Evolutionary conservation across 495 filamentous ascomycete species (phyloP).

Genomic region (Astrocystis sublimbata): DNA sequence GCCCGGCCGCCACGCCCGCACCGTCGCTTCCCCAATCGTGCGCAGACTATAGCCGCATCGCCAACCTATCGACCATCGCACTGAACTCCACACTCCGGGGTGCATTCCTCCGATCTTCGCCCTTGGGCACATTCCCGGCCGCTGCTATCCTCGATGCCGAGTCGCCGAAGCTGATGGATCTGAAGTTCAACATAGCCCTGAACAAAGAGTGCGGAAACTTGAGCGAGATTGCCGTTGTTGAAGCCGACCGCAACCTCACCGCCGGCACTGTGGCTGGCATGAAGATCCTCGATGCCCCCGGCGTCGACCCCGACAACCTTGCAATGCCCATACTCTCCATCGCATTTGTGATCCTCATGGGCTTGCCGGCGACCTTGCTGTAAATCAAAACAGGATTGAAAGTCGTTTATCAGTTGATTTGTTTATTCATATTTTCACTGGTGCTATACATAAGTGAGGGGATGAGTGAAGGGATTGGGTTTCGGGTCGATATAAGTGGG

Average conservation of each 20-base stretch:
- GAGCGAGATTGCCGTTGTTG: slow-evolving; percentile 28
- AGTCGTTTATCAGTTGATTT: too few species aligned
- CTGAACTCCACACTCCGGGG: slow-evolving; percentile 34
- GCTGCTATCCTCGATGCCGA: slow-evolving; percentile 32
- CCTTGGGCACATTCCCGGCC: slow-evolving; percentile 29
- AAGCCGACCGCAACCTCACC: slow-evolving; percentile 35
- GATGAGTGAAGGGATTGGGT: neutral
- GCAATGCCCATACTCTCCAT: slow-evolving; percentile 6
- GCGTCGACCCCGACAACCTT: slow-evolving; percentile 1
- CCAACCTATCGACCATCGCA: slow-evolving; percentile 31
- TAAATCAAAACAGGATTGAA: neutral
- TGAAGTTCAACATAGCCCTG: slow-evolving; percentile 29
- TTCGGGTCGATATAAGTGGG: neutral
- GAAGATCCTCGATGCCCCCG: slow-evolving; percentile 13
- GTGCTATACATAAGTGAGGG: neutral
- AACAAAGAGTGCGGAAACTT: slow-evolving; percentile 37
- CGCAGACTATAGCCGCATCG: slow-evolving; percentile 29
- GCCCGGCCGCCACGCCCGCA: slow-evolving; percentile 5
- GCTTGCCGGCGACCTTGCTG: slow-evolving; percentile 1
- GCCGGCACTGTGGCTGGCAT: slow-evolving; percentile 26
- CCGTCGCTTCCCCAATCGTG: slow-evolving; percentile 18
- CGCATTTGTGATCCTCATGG: slow-evolving; percentile 5
- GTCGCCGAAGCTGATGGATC: slow-evolving; percentile 22
- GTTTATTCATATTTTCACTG: neutral
- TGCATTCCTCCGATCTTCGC: slow-evolving; percentile 32